These are phyloP conservation scores for Phoenix dactylifera DNA, from an alignment of 176 grass and related monocot genomes.

Conservation along the genomic window DNA sequence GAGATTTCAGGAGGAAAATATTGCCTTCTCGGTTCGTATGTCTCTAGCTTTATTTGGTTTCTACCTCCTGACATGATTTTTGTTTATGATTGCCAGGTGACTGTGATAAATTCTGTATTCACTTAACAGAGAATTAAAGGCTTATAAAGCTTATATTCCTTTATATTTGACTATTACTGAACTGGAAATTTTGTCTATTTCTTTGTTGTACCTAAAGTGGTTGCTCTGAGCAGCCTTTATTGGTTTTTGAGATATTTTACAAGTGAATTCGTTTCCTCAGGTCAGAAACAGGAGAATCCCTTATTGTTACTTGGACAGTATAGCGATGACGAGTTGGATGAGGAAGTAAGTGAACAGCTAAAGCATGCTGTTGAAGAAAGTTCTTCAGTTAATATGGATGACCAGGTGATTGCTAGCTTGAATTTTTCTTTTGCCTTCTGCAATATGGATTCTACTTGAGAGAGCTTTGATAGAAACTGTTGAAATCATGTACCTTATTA, in stretches of 20 bases:
- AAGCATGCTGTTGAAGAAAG: constrained; percentile 33
- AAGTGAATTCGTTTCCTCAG: constrained; percentile 37
- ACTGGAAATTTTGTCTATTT: constrained; percentile 8
- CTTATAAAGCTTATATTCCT: neutral
- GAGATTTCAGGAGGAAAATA: constrained; percentile 61
- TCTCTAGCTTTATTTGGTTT: constrained; percentile 96
- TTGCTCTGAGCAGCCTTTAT: neutral
- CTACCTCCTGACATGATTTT: constrained; percentile 67
- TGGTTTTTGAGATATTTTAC: constrained; percentile 24
- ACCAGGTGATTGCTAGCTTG: constrained; percentile 33
- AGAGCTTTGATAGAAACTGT: no score
- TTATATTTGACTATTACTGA: neutral
- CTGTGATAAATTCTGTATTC: constrained; percentile 25
- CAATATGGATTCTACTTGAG: no score
- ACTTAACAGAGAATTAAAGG: constrained; percentile 8
- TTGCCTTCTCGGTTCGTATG: constrained; percentile 92
- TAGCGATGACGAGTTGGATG: constrained; percentile 80
- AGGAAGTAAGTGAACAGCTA: constrained; percentile 34
- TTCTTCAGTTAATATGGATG: constrained; percentile 31
- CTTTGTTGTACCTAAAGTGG: constrained; percentile 5
- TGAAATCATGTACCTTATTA: no score
- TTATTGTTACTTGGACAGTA: constrained; percentile 88
- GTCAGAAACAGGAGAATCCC: constrained; percentile 73
- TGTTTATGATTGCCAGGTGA: constrained; percentile 46
- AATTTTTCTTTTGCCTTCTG: no score